Evolutionary conservation across 2,329 filamentous ascomycete species (phyloP).

Genomic region (Verticillium nonalfalfae): DNA sequence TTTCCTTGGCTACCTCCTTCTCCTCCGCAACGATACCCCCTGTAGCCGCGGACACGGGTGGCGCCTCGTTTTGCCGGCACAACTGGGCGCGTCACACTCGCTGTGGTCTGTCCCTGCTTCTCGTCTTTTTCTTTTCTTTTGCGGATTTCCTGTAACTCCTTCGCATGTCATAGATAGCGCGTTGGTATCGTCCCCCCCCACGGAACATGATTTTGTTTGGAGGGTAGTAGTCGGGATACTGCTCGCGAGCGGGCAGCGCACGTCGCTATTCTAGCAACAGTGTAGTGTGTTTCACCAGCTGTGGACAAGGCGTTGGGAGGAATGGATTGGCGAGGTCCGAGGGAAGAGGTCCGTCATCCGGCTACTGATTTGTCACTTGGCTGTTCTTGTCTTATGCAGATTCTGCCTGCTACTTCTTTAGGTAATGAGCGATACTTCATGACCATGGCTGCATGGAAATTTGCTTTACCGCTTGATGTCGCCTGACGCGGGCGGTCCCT

Average conservation of each 20-base stretch:
- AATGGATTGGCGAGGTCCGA: background rate
- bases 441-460: background rate
- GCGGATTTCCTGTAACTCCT: background rate
- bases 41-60: background rate
- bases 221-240: background rate
- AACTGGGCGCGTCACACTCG: background rate
- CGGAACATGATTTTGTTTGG: background rate
- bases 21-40: conserved; percentile 12
- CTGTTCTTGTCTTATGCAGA: background rate
- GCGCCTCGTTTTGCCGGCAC: background rate
- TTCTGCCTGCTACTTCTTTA: background rate
- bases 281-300: background rate
- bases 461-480: too few species aligned
- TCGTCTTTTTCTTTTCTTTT: background rate
- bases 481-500: too few species aligned
- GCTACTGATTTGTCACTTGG: background rate
- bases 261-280: too few species aligned
- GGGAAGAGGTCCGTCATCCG: background rate
- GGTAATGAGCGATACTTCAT: background rate
- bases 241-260: background rate
- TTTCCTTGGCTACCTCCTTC: background rate
- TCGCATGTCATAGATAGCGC: background rate
- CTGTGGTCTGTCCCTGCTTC: background rate
- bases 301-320: background rate
- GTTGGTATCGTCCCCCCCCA: background rate